These are phyloP conservation scores for Aspergillus sp. DNA, from an alignment of 2,329 filamentous ascomycete genomes.

Conservation along the genomic window DNA sequence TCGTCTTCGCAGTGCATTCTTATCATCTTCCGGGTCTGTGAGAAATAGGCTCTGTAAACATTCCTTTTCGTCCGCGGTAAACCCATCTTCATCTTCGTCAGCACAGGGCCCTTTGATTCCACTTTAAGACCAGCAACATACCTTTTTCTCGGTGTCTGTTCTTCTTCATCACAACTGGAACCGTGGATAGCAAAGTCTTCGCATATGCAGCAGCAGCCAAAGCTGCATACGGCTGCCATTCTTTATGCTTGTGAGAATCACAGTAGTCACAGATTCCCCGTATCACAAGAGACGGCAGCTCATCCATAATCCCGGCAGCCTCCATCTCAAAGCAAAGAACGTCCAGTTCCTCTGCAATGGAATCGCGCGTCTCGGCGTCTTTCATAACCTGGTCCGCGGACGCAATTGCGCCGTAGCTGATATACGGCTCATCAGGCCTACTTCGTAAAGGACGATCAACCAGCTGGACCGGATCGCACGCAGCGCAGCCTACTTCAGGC, in stretches of 20 bases:
- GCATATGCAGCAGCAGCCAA: not conserved
- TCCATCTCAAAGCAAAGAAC: not conserved
- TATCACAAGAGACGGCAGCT: too few relatives aligned
- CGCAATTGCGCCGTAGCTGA: slow-evolving; percentile 2
- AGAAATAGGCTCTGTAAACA: not conserved
- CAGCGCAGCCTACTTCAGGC: too few relatives aligned
- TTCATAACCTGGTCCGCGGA: slow-evolving; percentile 4
- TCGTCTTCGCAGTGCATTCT: not conserved
- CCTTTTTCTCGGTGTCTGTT: too few relatives aligned
- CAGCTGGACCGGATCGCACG: too few relatives aligned
- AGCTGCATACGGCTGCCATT: not conserved
- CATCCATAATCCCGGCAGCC: too few relatives aligned
- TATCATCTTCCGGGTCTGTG: not conserved
- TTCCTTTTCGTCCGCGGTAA: not conserved
- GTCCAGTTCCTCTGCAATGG: not conserved
- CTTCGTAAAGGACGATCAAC: too few relatives aligned
- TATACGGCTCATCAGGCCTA: not conserved
- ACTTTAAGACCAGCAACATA: too few relatives aligned
- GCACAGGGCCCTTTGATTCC: too few relatives aligned
- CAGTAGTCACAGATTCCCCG: too few relatives aligned
- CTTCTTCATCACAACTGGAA: not conserved
- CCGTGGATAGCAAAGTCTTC: not conserved
- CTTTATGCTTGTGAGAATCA: slow-evolving; percentile 1
- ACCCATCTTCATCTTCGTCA: too few relatives aligned
- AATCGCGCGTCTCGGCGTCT: not conserved